A percentile compares a stretch with the other conserved stretches of the same genome.
Conservation (phyloP, 176 grass and related monocot species). For the Elymus sibiricus region DNA sequence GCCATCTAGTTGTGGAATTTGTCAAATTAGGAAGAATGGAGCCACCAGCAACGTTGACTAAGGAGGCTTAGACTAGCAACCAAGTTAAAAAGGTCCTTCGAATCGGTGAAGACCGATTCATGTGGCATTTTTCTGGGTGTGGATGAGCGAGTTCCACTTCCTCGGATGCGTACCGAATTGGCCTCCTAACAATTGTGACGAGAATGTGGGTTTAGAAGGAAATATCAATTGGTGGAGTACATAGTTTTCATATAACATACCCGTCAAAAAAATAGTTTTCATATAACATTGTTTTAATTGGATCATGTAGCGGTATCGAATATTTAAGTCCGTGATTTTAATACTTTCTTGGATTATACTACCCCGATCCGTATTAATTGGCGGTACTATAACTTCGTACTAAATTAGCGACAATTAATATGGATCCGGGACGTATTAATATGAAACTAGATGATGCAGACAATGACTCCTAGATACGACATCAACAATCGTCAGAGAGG, state of each 20-base stretch:
- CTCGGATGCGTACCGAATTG: background rate
- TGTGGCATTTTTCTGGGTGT: background rate
- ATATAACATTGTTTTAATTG: too few relatives aligned
- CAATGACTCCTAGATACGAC: background rate
- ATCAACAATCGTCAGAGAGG: too few relatives aligned
- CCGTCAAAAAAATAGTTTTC: too few relatives aligned
- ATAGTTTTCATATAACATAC: too few relatives aligned
- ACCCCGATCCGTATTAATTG: too few relatives aligned
- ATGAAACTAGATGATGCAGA: too few relatives aligned
- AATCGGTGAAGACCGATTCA: background rate
- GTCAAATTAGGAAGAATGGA: background rate
- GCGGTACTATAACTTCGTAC: too few relatives aligned
- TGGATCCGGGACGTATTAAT: too few relatives aligned
- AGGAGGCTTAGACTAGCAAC: background rate
- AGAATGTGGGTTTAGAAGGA: background rate
- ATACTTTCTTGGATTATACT: background rate
- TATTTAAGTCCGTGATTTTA: background rate
- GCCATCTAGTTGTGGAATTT: background rate
- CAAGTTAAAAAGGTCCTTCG: too few relatives aligned
- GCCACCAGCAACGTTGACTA: constrained; percentile 17
- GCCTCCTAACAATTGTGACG: background rate
- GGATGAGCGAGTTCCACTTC: background rate
- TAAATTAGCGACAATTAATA: too few relatives aligned
- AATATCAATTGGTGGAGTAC: too few relatives aligned
- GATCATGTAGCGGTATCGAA: background rate